Evolutionary conservation across 2,329 filamentous ascomycete genomes (phyloP).

Genomic region (Colletotrichum acutatum): DNA sequence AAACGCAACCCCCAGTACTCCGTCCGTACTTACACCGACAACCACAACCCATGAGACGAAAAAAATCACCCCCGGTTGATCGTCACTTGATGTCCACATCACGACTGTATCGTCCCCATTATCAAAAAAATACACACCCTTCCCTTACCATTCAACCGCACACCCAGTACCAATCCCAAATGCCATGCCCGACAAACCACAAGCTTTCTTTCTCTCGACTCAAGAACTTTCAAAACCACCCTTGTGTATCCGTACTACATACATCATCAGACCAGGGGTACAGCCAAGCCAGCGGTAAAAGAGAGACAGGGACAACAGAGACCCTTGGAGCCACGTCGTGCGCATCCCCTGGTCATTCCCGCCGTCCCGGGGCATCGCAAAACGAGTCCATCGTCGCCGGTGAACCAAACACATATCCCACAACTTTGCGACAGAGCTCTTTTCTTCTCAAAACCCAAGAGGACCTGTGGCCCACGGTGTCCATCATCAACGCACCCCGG

Average conservation of each 20-base stretch:
- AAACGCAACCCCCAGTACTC: slow-evolving; percentile 1
- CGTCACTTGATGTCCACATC: slow-evolving; percentile 1
- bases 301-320: not conserved
- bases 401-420: not conserved
- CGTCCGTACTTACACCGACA: slow-evolving; percentile 1
- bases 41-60: not conserved
- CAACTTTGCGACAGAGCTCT: not conserved
- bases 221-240: not conserved
- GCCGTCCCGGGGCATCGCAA: not conserved
- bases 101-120: not conserved
- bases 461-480: not conserved
- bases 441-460: not conserved
- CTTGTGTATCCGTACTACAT: not conserved
- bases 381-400: not conserved
- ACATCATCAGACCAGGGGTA: not conserved
- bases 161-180: not conserved
- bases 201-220: not conserved
- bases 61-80: not conserved
- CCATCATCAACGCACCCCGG: not conserved
- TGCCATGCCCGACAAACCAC: not conserved
- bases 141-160: not conserved
- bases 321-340: slow-evolving; percentile 10
- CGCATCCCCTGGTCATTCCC: not conserved
- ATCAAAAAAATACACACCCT: not conserved
- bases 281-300: slow-evolving; percentile 1